Base-by-base conservation (phyloP, 306 rosid genomes). In the Malus fusca region DNA sequence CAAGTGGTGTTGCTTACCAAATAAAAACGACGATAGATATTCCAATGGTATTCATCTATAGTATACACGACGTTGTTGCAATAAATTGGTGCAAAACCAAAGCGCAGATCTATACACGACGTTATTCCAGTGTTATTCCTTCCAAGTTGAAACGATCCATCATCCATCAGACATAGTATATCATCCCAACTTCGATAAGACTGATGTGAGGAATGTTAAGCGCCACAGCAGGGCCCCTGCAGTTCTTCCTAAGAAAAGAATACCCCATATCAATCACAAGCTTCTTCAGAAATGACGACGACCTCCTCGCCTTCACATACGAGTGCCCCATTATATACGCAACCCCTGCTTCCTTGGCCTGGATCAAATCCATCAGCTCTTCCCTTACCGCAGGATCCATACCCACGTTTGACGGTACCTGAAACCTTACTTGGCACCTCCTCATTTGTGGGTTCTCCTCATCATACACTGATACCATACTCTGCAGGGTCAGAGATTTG, bases 171-270 rank as follows among this genome's bases (percentile, higher is more conserved):
- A 92, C 97, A 78, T 92, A 88, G 79, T 92, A 90, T 84, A 92
- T 92, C 96, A 92, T 92, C 66, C 97, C 97, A 78, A 92, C 97
- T 84, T 92, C 97, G 51, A 92, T 88, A 2, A 92, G 90, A 81
- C 97, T 88, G 73, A 90, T 92, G 75, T 92, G 97, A 75, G 97
- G 97, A 81, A 92, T 90, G 81, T 92, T 92, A 37, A 92, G 96
- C 7, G 97, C 93, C 76, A 90, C 93, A 66, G 92, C 78, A 4
- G 96, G 96, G 31, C 96, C 97, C 84, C 97, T 80, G 82, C 93
- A 92, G 85, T 92, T 92, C 90, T 90, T 92, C 69, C 97, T 76
- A 17, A 92, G 90, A 75, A 92, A 92, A 2, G 96, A 88, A 80
- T 92, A 92, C 10, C 96, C 96, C 31, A 88, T 83, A 81, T 92